phyloP scores from a whole-genome alignment of 2,329 filamentous ascomycete species.

The Cryphonectria radicalis region DNA sequence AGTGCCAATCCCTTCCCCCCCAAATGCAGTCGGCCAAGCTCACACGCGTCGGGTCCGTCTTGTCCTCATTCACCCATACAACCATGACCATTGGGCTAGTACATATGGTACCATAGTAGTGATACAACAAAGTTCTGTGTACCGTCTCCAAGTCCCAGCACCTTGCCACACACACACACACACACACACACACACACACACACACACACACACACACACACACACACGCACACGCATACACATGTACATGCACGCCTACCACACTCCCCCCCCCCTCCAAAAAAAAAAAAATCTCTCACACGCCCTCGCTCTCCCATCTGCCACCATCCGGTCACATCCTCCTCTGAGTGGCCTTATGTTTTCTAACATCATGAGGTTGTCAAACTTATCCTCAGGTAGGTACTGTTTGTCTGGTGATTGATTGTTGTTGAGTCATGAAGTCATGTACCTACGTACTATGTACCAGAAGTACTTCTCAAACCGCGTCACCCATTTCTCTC shows the following conservation, averaged over 20 bases:
- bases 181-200: neutral
- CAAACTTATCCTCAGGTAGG: neutral
- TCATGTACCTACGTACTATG: neutral
- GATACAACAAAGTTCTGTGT: slow-evolving; percentile 3
- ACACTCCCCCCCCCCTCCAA: neutral
- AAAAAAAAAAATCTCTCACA: neutral
- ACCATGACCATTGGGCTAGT: neutral
- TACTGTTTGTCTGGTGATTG: neutral
- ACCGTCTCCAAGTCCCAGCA: neutral
- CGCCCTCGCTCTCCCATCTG: neutral
- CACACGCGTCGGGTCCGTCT: neutral
- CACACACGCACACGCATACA: neutral
- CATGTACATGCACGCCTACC: neutral
- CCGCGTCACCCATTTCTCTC: neutral
- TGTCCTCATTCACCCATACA: neutral
- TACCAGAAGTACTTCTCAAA: neutral
- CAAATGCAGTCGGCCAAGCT: neutral
- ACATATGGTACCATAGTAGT: neutral
- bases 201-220: neutral
- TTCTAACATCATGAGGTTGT: neutral
- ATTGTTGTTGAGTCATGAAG: neutral
- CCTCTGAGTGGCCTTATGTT: neutral
- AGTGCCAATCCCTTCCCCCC: slow-evolving; percentile 7
- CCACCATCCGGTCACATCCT: neutral
- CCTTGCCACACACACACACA: slow-evolving; percentile 1